Base-by-base conservation (phyloP, 1,139 yeast species). In the Yamadazyma epiphylla region DNA sequence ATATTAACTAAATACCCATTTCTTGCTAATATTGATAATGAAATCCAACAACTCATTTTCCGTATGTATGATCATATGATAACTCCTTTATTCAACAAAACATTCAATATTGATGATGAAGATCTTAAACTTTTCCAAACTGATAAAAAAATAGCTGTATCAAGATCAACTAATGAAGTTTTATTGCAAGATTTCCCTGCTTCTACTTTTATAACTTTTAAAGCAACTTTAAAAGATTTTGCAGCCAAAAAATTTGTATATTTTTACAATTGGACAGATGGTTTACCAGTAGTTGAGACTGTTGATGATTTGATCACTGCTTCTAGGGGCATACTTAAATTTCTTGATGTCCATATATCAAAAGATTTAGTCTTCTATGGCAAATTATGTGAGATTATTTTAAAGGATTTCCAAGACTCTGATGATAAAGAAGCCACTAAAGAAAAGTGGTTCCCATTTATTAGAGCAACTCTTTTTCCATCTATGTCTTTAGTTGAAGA, bases 391-490 rank as follows among this genome's bases (percentile, higher is more conserved):
- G 74, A 84, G 24, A 70, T 86, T 19, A 80, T 76, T 3, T 44
- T 53, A 2, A 41, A 53, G 25, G 73, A 68, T 27, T 49, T 77
- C 24, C 35, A 43, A 6, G 37, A 33, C 4, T 39, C 42, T 15
- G 26, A 25, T 7, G 37, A 39, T 1, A 38, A 49, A 12, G 53
- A 47, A 22, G 55, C 43, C 10, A 51, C 48, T 3, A 49, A 60
- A 20, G 61, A 58, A 0, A 53, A 51, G 21, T 83, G 94, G 87
- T 64, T 79, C 34, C 70, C 72, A 29, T 82, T 72, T 45, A 71
- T 73, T 43, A 70, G 95, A 42, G 73, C 76, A 39, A 80, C 68
- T 43, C 62, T 91, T 3, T 70, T 85, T 27, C 94, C 94, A 0
- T 68, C 81, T 0, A 63, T 86, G 17, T 70, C 91, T 0, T 56